Evolutionary conservation across 331 rosid species (phyloP).

Genomic region (Pyrus hybrid): DNA sequence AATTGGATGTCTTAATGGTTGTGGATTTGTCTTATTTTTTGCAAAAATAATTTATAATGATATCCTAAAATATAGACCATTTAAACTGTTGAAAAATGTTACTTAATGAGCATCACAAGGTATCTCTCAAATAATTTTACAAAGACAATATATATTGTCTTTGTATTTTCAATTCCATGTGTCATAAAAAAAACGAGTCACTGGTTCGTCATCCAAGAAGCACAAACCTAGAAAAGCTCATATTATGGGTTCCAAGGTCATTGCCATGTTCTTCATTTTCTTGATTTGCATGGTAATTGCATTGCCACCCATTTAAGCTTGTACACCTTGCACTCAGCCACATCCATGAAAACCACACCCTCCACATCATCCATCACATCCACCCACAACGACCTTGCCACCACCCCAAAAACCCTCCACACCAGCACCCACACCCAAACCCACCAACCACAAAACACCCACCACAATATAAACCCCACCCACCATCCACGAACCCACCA

Average conservation of each 20-base stretch:
- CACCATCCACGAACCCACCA: conserved; percentile 13
- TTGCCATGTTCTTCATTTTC: conserved; percentile 40
- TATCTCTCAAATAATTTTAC: too few species aligned
- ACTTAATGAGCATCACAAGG: too few species aligned
- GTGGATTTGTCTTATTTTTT: too few species aligned
- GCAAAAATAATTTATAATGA: too few species aligned
- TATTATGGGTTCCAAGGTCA: conserved; percentile 34
- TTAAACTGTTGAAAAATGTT: too few species aligned
- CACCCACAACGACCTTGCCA: conserved; percentile 23
- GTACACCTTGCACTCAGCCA: conserved; percentile 52
- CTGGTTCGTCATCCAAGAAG: conserved; percentile 15
- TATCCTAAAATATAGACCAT: too few species aligned
- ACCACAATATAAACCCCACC: conserved; percentile 36
- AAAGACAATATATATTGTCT: background rate
- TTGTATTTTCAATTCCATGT: too few species aligned
- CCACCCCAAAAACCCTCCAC: conserved; percentile 31
- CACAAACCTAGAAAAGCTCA: background rate
- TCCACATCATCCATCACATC: conserved; percentile 16
- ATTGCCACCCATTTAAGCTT: conserved; percentile 47
- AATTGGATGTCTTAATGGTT: too few species aligned
- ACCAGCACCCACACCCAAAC: conserved; percentile 15
- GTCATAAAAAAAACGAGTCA: conserved; percentile 5
- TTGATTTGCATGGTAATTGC: conserved; percentile 33
- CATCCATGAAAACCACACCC: conserved; percentile 29
- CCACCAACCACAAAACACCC: conserved; percentile 27